Evolutionary conservation across 202 grass and related monocot species (phyloP).

Genomic region (Schoenoplectus triqueter): DNA sequence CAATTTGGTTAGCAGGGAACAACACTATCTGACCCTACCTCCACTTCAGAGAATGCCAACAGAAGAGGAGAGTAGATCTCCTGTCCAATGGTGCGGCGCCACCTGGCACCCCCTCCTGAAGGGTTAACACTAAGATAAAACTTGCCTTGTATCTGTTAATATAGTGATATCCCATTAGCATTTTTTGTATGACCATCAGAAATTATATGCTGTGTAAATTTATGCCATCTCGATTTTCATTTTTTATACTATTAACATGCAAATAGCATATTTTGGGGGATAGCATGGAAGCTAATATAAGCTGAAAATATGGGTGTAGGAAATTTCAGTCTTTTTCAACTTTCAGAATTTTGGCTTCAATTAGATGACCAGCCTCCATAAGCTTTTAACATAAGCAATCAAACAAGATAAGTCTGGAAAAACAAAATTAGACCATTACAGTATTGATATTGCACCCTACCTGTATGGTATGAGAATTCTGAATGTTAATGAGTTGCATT

Average conservation of each 20-base stretch:
- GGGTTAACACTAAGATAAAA: constrained; percentile 53
- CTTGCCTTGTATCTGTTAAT: constrained; percentile 58
- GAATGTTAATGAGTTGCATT: not conserved
- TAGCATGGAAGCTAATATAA: not conserved
- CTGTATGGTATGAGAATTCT: not conserved
- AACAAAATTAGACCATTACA: not conserved
- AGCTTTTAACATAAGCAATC: not conserved
- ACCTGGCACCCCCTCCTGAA: constrained; percentile 47
- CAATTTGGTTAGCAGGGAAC: not conserved
- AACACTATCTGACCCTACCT: constrained; percentile 23
- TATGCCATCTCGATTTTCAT: not conserved
- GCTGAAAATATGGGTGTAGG: not conserved
- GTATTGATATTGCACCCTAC: not conserved
- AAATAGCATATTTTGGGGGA: constrained; percentile 3
- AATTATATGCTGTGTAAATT: not conserved
- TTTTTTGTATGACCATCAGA: constrained; percentile 1
- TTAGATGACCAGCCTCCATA: not conserved
- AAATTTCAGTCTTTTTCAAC: not conserved
- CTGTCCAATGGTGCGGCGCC: constrained; percentile 50
- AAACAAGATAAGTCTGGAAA: not conserved
- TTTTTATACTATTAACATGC: not conserved
- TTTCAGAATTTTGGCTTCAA: not conserved
- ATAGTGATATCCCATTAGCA: not conserved
- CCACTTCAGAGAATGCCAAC: constrained; percentile 54
- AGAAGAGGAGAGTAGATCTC: constrained; percentile 60